Evolutionary conservation across 2,329 filamentous ascomycete genomes (phyloP).

Genomic region (Venturia nashicola): DNA sequence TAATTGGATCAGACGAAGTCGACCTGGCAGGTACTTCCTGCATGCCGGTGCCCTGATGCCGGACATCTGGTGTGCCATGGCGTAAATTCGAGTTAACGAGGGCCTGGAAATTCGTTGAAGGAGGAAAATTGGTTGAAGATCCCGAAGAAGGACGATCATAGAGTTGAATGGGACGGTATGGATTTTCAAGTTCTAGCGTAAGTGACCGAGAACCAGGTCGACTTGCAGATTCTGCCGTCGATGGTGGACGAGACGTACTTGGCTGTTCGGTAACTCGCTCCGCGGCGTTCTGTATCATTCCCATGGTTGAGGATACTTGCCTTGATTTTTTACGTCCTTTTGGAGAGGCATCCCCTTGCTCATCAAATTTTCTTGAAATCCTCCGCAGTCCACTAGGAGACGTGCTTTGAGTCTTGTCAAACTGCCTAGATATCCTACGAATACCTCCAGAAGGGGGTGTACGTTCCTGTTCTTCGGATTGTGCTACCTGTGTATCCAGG

Average conservation of each 20-base stretch:
- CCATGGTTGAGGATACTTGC: background rate
- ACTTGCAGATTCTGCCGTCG: background rate
- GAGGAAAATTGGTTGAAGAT: background rate
- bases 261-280: background rate
- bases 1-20: background rate
- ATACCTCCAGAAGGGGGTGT: background rate
- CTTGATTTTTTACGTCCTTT: background rate
- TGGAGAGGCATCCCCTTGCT: background rate
- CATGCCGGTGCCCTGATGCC: background rate
- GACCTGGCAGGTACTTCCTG: background rate
- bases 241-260: background rate
- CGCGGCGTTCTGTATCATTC: background rate
- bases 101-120: background rate
- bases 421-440: background rate
- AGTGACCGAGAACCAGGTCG: background rate
- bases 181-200: background rate
- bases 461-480: background rate
- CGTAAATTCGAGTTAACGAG: background rate
- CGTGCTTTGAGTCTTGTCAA: background rate
- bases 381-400: background rate
- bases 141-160: conserved; percentile 2
- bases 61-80: background rate
- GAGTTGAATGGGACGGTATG: background rate
- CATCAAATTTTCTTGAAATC: background rate
- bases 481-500: background rate